Percentiles rank a stretch among this genome's conserved stretches.
These are phyloP conservation scores for Echeveria elegans DNA, from an alignment of 164 flowering plant genomes.

Conservation along the genomic window DNA sequence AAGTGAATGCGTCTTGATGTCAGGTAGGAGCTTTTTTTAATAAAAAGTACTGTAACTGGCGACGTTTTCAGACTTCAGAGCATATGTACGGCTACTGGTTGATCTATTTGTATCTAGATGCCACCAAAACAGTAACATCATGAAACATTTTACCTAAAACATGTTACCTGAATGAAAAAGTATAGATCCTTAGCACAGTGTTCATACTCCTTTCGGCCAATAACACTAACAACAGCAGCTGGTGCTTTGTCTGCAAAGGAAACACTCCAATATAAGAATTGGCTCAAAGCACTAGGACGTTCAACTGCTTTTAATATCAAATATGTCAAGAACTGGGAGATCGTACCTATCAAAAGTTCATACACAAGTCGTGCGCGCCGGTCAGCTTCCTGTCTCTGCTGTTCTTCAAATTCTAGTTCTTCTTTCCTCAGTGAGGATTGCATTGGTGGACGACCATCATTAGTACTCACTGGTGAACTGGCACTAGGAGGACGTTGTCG, in stretches of 20 bases:
- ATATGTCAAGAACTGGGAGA: neutral
- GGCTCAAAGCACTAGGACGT: neutral
- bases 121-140: neutral
- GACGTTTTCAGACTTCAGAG: neutral
- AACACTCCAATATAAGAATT: constrained; percentile 1
- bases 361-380: constrained; percentile 79
- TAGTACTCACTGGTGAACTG: constrained; percentile 28
- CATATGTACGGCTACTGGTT: too few relatives aligned
- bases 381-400: constrained; percentile 56
- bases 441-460: constrained; percentile 21
- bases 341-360: constrained; percentile 82
- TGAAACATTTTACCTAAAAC: neutral
- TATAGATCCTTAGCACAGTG: constrained; percentile 90
- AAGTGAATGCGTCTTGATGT: constrained; percentile 1
- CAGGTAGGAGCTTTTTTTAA: neutral
- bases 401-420: constrained; percentile 34
- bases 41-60: neutral
- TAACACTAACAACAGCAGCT: constrained; percentile 71
- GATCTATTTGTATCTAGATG: neutral
- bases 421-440: constrained; percentile 38
- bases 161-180: constrained; percentile 83
- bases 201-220: constrained; percentile 95
- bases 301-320: neutral
- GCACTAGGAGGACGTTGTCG: constrained; percentile 39
- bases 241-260: constrained; percentile 72